Conservation (phyloP, 2,329 filamentous ascomycete species). For the Ilyonectria robusta region DNA sequence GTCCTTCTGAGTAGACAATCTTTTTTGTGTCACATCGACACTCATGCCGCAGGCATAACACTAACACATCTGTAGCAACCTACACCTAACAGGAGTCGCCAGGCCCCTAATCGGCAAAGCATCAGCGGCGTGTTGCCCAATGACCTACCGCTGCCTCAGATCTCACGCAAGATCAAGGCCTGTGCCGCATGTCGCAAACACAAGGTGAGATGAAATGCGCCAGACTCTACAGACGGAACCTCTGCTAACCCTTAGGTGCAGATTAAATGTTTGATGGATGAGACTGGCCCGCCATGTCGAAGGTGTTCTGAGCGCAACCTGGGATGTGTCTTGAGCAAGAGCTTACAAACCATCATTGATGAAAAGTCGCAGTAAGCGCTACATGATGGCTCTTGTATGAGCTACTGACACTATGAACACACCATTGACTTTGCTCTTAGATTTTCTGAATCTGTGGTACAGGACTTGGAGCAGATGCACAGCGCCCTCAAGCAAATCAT, state of each 20-base stretch:
- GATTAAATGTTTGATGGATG: slow-evolving; percentile 60
- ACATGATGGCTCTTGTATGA: not conserved
- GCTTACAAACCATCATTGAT: slow-evolving; percentile 58
- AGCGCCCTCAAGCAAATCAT: slow-evolving; percentile 44
- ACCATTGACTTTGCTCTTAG: not conserved
- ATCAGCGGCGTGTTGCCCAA: slow-evolving; percentile 26
- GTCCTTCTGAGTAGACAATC: not conserved
- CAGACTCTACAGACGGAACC: too few relatives aligned
- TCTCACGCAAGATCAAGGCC: slow-evolving; percentile 58
- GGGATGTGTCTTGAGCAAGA: slow-evolving; percentile 58
- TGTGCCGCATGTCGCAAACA: slow-evolving; percentile 59
- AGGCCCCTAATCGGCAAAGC: slow-evolving; percentile 38
- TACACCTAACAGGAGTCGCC: slow-evolving; percentile 32
- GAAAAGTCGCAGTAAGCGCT: slow-evolving; percentile 56
- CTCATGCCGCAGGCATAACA: not conserved
- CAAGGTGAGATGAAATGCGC: slow-evolving; percentile 49
- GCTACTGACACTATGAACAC: not conserved
- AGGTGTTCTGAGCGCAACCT: slow-evolving; percentile 55
- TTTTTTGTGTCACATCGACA: not conserved
- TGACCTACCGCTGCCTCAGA: slow-evolving; percentile 49
- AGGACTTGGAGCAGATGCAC: slow-evolving; percentile 47
- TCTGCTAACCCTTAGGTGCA: slow-evolving; percentile 29
- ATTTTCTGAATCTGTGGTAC: slow-evolving; percentile 39
- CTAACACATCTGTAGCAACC: slow-evolving; percentile 8
- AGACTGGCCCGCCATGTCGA: slow-evolving; percentile 55